A percentile compares a stretch with the other conserved stretches of the same genome.
phyloP scores from a whole-genome alignment of 768 basidiomycete genomes.

The Boletus tomentosulus region DNA sequence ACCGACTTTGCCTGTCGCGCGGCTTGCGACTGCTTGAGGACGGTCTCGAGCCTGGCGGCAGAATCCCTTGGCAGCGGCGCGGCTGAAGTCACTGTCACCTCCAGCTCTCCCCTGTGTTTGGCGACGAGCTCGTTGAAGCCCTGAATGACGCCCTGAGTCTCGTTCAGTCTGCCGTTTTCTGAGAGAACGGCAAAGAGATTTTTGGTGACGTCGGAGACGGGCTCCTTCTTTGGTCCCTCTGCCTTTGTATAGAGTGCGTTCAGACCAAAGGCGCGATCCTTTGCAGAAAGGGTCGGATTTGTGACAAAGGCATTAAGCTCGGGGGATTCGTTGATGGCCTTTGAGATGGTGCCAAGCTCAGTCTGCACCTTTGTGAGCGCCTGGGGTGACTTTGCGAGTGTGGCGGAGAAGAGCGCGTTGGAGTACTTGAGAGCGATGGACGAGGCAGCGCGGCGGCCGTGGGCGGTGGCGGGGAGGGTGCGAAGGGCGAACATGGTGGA shows the following conservation, averaged over 20 bases:
- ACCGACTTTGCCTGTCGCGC: conserved; percentile 85
- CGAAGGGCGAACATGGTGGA: conserved; percentile 57
- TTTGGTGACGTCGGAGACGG: conserved; percentile 82
- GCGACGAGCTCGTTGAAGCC: conserved; percentile 89
- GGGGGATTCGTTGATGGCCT: conserved; percentile 61
- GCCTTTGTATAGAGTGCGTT: conserved; percentile 61
- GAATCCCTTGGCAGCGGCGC: conserved; percentile 73
- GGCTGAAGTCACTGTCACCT: conserved; percentile 88
- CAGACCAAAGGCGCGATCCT: conserved; percentile 71
- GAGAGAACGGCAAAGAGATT: conserved; percentile 88
- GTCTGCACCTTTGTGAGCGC: conserved; percentile 81
- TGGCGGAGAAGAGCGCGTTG: conserved; percentile 75
- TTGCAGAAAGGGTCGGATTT: conserved; percentile 87
- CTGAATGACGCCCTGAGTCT: conserved; percentile 82
- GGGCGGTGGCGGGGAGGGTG: conserved; percentile 36
- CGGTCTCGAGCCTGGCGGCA: conserved; percentile 72
- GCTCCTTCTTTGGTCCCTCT: conserved; percentile 68
- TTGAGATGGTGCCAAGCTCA: conserved; percentile 71
- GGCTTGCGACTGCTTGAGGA: conserved; percentile 81
- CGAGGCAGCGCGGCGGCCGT: conserved; percentile 65
- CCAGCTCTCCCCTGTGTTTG: conserved; percentile 89
- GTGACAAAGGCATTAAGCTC: conserved; percentile 68
- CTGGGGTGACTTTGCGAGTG: conserved; percentile 78
- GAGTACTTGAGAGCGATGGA: conserved; percentile 81
- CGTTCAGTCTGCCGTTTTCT: conserved; percentile 87